Base-by-base conservation (phyloP, 1,284 basidiomycete species). In the Trametes hirsuta region DNA sequence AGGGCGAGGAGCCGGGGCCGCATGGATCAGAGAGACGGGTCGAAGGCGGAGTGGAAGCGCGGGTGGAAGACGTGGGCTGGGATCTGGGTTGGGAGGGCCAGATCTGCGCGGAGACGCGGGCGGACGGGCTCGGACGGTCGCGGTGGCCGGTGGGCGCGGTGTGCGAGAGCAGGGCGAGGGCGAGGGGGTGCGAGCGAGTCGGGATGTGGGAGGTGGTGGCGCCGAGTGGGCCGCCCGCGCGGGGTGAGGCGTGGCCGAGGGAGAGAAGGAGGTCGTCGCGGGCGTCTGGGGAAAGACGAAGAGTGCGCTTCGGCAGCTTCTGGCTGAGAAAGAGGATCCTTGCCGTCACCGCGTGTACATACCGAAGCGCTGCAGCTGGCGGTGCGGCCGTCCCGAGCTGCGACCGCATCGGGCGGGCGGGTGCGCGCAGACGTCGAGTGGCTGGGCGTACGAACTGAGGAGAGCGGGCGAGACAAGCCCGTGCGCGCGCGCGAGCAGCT, bases 21-120 rank as follows among this genome's bases (percentile, higher is more conserved):
- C 68, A 65, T 70, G 69, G 60, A 70, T 70, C 69, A 70, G 69
- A 70, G 65, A 40, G 47, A 48, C 45, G 51, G 22, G 51, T 18
- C 37, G 39, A 30, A 50, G 14, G 36, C 47, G 36, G 41, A 52
- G 37, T 22, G 47, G 58, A 11, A 37, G 45, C 15, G 30, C 22
- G 59, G 46, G 46, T 34, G 39, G 50, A 25, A 40, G n/a, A 21
- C 5, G 41, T 10, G 41, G 10, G 22, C 8, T 40, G 44, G 35
- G 52, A 46, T 10, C n/a, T n/a, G 50, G 4, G 34, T 18, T 18
- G 25, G 40, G 41, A 35, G 25, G 34, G 50, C 2, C 44, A 50
- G 46, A 15, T 11, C 30, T 21, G 30, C 5, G 8, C 30, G 30
- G 30, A 30, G 30, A 30, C 5, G 30, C 30, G 30, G 30, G 30